Evolutionary conservation across 2,329 filamentous ascomycete species (phyloP).

Genomic region (Diaporthe humulicola): DNA sequence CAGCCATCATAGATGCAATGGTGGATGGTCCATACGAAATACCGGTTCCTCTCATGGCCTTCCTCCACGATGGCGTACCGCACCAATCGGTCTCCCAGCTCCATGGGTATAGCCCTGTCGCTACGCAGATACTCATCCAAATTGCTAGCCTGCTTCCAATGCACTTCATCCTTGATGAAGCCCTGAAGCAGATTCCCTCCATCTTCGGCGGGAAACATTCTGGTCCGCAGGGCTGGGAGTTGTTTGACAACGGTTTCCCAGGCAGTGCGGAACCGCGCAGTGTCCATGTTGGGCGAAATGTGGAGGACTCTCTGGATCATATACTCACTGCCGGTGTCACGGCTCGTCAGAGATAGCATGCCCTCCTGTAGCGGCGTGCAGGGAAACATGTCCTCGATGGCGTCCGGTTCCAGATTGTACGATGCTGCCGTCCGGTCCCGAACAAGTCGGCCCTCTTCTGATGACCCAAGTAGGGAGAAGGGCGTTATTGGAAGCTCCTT

Average conservation of each 20-base stretch:
- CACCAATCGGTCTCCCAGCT: constrained; percentile 64
- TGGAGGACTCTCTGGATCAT: background rate
- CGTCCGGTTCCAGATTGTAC: background rate
- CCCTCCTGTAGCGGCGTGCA: constrained; percentile 27
- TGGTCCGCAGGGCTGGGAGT: background rate
- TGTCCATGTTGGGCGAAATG: background rate
- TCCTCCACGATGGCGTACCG: constrained; percentile 64
- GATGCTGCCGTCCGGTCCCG: background rate
- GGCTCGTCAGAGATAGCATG: background rate
- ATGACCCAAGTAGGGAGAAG: background rate
- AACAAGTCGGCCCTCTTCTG: background rate
- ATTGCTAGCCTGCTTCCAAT: background rate
- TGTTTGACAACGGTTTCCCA: background rate
- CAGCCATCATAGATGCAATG: background rate
- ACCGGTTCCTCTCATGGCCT: constrained; percentile 44
- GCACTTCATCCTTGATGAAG: background rate
- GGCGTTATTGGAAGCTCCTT: background rate
- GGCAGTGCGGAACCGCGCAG: background rate
- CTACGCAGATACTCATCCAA: background rate
- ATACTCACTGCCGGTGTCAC: background rate
- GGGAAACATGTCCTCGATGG: constrained; percentile 24
- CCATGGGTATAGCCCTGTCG: background rate
- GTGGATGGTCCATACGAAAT: background rate
- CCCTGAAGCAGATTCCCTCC: background rate
- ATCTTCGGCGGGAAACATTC: constrained; percentile 44